phyloP scores from a whole-genome alignment of 306 rosid species.

The Malus orientalis region DNA sequence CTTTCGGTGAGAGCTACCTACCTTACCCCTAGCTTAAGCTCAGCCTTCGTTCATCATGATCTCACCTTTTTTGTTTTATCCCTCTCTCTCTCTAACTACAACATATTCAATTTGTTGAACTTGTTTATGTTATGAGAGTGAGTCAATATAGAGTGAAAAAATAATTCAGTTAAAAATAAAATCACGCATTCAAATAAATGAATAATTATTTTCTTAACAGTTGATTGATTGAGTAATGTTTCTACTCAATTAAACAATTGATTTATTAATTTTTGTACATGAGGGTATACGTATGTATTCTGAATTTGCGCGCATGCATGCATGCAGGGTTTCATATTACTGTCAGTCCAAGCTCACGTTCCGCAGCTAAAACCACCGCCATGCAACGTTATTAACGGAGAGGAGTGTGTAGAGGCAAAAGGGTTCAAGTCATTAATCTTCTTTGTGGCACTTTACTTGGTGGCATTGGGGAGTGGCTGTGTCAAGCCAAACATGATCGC shows the following conservation, averaged over 20 bases:
- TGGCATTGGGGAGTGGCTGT: constrained; percentile 94
- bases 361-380: constrained; percentile 74
- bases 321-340: constrained; percentile 70
- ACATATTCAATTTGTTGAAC: not conserved
- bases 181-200: not conserved
- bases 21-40: not conserved
- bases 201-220: too few relatives aligned
- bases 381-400: constrained; percentile 40
- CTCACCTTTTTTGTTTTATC: not conserved
- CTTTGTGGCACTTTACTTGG: constrained; percentile 74
- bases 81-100: not conserved
- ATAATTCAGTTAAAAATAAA: not conserved
- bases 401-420: constrained; percentile 60
- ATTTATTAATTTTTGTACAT: not conserved
- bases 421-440: constrained; percentile 69
- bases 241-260: too few relatives aligned
- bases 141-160: not conserved
- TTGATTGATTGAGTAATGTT: too few relatives aligned
- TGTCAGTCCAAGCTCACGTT: constrained; percentile 92
- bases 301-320: not conserved
- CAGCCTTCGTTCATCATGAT: not conserved
- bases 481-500: constrained; percentile 95
- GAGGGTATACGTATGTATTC: not conserved
- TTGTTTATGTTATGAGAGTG: not conserved
- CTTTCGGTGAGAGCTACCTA: constrained; percentile 48